Evolutionary conservation across 2,329 filamentous ascomycete species (phyloP), one percentile per base, ranked within the genome.

Genomic region (Ramichloridium luteum): DNA sequence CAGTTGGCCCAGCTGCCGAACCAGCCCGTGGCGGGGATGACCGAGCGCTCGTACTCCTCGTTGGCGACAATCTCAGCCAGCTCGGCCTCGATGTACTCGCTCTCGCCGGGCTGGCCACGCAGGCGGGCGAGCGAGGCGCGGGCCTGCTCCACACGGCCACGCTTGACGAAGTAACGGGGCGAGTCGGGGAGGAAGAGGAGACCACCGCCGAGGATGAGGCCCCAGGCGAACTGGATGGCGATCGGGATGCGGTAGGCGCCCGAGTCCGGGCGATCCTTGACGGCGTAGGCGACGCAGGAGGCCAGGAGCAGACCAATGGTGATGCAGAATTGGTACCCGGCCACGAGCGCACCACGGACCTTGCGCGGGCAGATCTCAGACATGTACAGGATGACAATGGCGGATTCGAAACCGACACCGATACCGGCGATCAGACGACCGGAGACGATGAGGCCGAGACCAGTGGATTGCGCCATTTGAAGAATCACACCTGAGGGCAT

Each of bases 41-140:
- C 61, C 30, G 71, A 49, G 47, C 77, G 67, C 67, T 93, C 85
- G 55, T 88, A 85, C 60, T 82, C 80, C 59, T 88, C 73, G 67
- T 92, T 93, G 64, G 83, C 84, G 37, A 90, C 69, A 44, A 93
- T 83, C 63, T 93, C 84, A 26, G 79, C 72, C 27, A 92, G 68
- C 61, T 93, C 84, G 39, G 72, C 62, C 60, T 79, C 73, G 59
- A 93, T 77, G 57, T 73, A 85, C 40, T 79, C 70, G 13, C 80
- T 86, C 33, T 80, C 72, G 32, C 59, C 50, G 29, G 77, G 68
- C 62, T 92, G 80, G 38, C 80, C 80, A 54, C 84, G 80, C 17
- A 93, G 71, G 36, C 67, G 70, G 35, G 71, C 59, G 5, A 93
- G 69, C 9, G 73, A 61, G 1, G 58, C 39, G 37, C 74, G 68